Base-by-base conservation (phyloP, 2,329 filamentous ascomycete genomes). In the Penicillium oxalicum region DNA sequence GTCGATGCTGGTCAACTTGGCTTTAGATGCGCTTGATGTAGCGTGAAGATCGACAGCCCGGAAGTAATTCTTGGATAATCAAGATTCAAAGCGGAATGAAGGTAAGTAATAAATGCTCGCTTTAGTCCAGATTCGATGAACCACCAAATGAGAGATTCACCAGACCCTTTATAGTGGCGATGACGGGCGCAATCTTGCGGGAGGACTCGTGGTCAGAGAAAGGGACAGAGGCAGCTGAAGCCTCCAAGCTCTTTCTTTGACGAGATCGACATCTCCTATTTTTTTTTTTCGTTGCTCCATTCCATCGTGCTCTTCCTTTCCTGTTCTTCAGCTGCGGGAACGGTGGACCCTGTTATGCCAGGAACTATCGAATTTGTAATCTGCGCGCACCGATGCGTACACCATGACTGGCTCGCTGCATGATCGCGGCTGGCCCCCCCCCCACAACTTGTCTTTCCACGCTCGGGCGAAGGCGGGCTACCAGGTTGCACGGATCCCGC, bases 281-380 rank as follows among this genome's bases (percentile, higher is more conserved):
- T 36, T 9, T 39, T 36, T 25, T 37, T 47, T 51, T 49, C 40
- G 48, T 50, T 47, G 46, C 39, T 45, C 34, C 42, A 51, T 7
- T 32, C 29, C 29, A 32, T 11, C 11, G 2, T 32, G 29, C 29
- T 11, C 8, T 32, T 5, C 3, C 7, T 32, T 32, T 32, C 29
- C 2, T 11, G 11, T 45, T 46, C 50, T 51, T 50, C 51, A 29
- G 43, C 47, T 11, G 25, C 26, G 40, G 38, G 44, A 12, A 44
- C 28, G 41, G 12, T 9, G 40, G 44, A 37, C 42, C 44, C 49
- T 51, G 50, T 41, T 13, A 49, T 56, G 32, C 48, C 53, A 44
- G 43, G 40, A 25, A 56, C 56, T 58, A 59, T 54, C 49, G 58
- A 18, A 56, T 48, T 54, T 46, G 29, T 45, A 38, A 58, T 54